phyloP scores from a whole-genome alignment of 1,284 basidiomycete genomes.

The Microbotryomycetes sp. region DNA sequence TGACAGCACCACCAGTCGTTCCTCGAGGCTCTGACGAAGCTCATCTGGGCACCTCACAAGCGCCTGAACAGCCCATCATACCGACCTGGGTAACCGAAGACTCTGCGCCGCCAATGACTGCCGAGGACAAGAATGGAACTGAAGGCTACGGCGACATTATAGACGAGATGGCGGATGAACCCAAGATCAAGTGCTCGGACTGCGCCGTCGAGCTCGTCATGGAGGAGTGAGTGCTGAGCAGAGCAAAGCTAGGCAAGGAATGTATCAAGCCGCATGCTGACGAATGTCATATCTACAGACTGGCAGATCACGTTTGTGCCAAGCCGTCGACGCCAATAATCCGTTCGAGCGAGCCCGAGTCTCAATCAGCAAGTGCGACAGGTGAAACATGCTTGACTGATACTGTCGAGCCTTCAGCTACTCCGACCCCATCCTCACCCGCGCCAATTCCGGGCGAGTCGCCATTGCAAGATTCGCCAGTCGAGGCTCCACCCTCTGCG shows the following conservation, averaged over 20 bases:
- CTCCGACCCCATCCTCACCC: not conserved
- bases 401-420: too few relatives aligned
- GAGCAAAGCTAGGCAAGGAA: not conserved
- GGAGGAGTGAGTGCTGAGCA: slow-evolving; percentile 11
- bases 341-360: too few relatives aligned
- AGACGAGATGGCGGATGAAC: not conserved
- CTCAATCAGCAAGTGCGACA: too few relatives aligned
- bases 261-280: too few relatives aligned
- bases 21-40: slow-evolving; percentile 4
- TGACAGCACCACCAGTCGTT: slow-evolving; percentile 2
- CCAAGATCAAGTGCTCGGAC: slow-evolving; percentile 35
- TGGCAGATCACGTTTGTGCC: too few relatives aligned
- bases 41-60: too few relatives aligned
- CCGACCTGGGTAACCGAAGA: not conserved
- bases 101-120: not conserved
- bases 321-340: too few relatives aligned
- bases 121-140: not conserved
- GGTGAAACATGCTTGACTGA: too few relatives aligned
- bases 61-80: not conserved
- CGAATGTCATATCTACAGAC: too few relatives aligned
- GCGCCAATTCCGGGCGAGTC: not conserved
- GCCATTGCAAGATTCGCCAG: not conserved
- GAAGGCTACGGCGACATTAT: not conserved
- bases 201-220: slow-evolving; percentile 29
- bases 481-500: not conserved